A percentile compares a stretch with the other conserved stretches of the same genome.
These are phyloP conservation scores for Barnettozyma sucrosica DNA, from an alignment of 805 yeast genomes.

Conservation along the genomic window DNA sequence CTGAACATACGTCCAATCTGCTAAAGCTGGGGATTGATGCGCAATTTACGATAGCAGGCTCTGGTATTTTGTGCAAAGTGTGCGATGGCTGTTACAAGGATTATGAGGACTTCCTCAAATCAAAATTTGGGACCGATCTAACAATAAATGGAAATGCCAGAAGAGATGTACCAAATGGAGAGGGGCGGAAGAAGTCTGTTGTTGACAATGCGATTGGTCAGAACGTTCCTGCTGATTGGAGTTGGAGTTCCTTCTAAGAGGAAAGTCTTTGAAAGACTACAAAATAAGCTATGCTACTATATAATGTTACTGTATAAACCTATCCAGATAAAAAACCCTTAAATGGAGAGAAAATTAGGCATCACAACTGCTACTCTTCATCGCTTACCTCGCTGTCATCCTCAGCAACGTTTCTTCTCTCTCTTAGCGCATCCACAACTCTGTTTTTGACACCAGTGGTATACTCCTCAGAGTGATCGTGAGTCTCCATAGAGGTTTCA, in stretches of 20 bases:
- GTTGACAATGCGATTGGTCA: slow-evolving; percentile 28
- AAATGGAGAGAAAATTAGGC: neutral
- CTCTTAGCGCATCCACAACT: slow-evolving; percentile 26
- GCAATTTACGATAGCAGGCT: slow-evolving; percentile 59
- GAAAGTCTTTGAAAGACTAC: slow-evolving; percentile 3
- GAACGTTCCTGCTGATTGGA: slow-evolving; percentile 65
- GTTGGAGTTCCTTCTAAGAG: slow-evolving; percentile 65
- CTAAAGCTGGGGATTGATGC: slow-evolving; percentile 53
- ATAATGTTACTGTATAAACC: neutral
- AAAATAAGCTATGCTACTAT: neutral
- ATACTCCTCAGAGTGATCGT: slow-evolving; percentile 8
- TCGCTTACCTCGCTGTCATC: neutral
- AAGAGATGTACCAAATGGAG: slow-evolving; percentile 6
- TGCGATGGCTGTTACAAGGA: slow-evolving; percentile 63
- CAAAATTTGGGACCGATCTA: slow-evolving; percentile 16
- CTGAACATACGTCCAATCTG: slow-evolving; percentile 55
- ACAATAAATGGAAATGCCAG: neutral
- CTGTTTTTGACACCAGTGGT: slow-evolving; percentile 23
- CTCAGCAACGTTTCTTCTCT: slow-evolving; percentile 20
- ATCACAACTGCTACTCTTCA: neutral
- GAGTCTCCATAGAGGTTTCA: slow-evolving; percentile 23
- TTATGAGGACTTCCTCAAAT: slow-evolving; percentile 44
- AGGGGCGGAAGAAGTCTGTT: slow-evolving; percentile 27
- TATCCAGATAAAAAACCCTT: neutral
- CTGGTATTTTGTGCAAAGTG: slow-evolving; percentile 63